Evolutionary conservation across 352 stramenopile genomes (phyloP).

Genomic region (Saprolegnia parasitica): DNA sequence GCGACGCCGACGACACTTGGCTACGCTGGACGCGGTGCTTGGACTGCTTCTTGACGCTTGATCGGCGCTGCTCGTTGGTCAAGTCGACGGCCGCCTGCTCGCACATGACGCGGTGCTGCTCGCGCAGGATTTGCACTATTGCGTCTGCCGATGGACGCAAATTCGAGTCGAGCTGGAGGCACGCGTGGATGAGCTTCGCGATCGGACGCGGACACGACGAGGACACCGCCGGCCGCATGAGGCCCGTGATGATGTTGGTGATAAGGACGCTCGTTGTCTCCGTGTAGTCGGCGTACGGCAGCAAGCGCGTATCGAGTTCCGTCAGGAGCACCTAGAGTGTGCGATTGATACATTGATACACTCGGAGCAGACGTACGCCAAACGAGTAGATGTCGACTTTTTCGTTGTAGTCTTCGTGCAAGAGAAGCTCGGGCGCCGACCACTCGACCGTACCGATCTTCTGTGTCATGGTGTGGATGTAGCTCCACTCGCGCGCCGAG

Average conservation of each 20-base stretch:
- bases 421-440: conserved; percentile 32
- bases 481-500: conserved; percentile 28
- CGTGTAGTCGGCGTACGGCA: conserved; percentile 16
- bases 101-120: conserved; percentile 19
- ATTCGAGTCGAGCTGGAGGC: conserved; percentile 27
- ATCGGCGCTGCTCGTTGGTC: neutral
- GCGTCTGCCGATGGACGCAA: conserved; percentile 23
- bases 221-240: conserved; percentile 16
- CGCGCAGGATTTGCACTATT: conserved; percentile 19
- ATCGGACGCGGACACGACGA: conserved; percentile 11
- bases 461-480: conserved; percentile 27
- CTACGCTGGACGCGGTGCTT: neutral
- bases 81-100: conserved; percentile 21
- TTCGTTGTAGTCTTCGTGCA: conserved; percentile 35
- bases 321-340: conserved; percentile 17
- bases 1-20: neutral
- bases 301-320: conserved; percentile 22
- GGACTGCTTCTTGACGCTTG: neutral
- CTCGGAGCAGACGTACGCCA: conserved; percentile 29
- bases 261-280: conserved; percentile 27
- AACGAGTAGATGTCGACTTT: conserved; percentile 38
- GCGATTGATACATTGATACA: neutral
- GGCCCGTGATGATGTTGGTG: conserved; percentile 29
- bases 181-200: conserved; percentile 21
- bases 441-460: conserved; percentile 28